A percentile compares a stretch with the other conserved stretches of the same genome.
These are phyloP conservation scores for Populus simonii DNA, from an alignment of 345 rosid genomes.

Conservation along the genomic window DNA sequence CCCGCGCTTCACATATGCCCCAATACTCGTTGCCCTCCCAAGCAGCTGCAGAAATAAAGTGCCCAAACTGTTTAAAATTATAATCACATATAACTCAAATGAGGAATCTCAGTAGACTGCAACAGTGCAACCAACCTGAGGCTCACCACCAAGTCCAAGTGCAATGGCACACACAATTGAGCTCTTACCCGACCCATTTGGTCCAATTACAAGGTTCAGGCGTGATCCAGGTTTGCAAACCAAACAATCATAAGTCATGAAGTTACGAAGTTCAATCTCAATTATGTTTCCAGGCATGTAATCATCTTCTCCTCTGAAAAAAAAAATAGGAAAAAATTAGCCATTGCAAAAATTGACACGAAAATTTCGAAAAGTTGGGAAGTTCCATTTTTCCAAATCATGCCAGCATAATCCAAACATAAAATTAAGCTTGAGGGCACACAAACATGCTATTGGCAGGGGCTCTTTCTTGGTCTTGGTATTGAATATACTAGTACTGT, in stretches of 20 bases:
- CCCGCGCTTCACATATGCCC: constrained; percentile 92
- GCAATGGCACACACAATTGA: constrained; percentile 97
- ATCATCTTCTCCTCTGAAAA: constrained; percentile 80
- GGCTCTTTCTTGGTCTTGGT: no score
- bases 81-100: constrained; percentile 1
- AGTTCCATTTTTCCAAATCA: no score
- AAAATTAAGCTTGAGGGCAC: no score
- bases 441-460: no score
- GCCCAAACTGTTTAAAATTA: not conserved
- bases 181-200: constrained; percentile 96
- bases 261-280: constrained; percentile 80
- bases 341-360: not conserved
- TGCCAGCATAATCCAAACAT: no score
- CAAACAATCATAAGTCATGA: constrained; percentile 81
- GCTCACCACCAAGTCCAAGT: constrained; percentile 89
- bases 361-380: not conserved
- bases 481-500: no score
- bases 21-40: constrained; percentile 81
- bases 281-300: constrained; percentile 80
- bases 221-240: constrained; percentile 83
- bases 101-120: constrained; percentile 8
- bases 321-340: not conserved
- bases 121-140: constrained; percentile 60
- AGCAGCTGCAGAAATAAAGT: constrained; percentile 55
- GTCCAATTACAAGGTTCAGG: constrained; percentile 89